phyloP scores from a whole-genome alignment of 306 rosid species.

The Arachis stenosperma region DNA sequence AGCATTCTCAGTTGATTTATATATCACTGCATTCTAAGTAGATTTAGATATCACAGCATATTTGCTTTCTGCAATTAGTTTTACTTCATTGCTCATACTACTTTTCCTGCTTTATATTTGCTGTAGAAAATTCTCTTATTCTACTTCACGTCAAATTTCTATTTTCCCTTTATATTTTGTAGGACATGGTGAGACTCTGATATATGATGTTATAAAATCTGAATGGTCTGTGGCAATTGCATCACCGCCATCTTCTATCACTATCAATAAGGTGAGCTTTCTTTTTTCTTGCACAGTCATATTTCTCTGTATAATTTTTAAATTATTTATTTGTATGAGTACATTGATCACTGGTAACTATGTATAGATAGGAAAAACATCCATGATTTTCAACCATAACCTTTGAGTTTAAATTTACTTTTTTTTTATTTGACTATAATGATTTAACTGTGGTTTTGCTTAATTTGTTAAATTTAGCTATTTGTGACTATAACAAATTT shows the following conservation, averaged over 20 bases:
- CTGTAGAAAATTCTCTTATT: slow-evolving; percentile 10
- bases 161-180: slow-evolving; percentile 28
- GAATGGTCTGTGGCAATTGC: slow-evolving; percentile 79
- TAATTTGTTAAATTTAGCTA: background rate
- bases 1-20: too few species aligned
- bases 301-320: slow-evolving; percentile 10
- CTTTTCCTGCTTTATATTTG: slow-evolving; percentile 3
- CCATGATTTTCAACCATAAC: background rate
- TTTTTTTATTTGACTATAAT: slow-evolving; percentile 3
- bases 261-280: slow-evolving; percentile 58
- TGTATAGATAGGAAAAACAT: background rate
- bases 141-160: slow-evolving; percentile 16
- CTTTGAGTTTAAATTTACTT: background rate
- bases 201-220: slow-evolving; percentile 74
- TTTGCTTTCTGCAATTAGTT: slow-evolving; percentile 3
- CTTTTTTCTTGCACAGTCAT: slow-evolving; percentile 10
- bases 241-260: slow-evolving; percentile 78
- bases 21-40: too few species aligned
- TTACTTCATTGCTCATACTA: background rate
- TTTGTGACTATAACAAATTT: background rate
- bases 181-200: slow-evolving; percentile 87
- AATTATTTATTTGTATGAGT: background rate
- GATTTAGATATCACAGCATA: too few species aligned
- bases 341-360: background rate
- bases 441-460: slow-evolving; percentile 20